Conservation (phyloP, 2,329 filamentous ascomycete species). For the Magnaporthales sp. region DNA sequence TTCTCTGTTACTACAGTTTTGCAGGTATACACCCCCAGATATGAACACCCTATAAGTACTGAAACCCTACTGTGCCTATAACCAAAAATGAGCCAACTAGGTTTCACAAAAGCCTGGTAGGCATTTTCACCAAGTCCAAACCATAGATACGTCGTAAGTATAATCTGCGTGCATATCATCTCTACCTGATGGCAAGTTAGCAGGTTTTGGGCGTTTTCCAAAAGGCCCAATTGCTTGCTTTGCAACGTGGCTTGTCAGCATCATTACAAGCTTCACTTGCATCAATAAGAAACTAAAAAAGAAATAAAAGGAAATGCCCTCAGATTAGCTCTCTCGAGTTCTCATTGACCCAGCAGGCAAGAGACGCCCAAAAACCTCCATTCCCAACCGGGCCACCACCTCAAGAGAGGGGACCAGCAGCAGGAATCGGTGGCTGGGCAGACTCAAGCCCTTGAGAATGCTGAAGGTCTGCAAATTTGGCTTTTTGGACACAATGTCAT, state of each 20-base stretch:
- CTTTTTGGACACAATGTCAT: slow-evolving; percentile 29
- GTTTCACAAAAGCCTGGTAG: no score
- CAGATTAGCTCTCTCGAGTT: slow-evolving; percentile 33
- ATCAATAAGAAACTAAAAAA: not conserved
- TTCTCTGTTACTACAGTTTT: no score
- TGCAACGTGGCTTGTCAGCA: not conserved
- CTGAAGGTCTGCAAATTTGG: slow-evolving; percentile 28
- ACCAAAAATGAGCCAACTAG: no score
- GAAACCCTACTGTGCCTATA: no score
- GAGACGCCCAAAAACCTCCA: not conserved
- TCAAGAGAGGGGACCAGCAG: slow-evolving; percentile 7
- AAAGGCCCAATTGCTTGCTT: not conserved
- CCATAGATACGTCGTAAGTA: not conserved
- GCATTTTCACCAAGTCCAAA: no score
- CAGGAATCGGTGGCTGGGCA: not conserved
- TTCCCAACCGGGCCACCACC: slow-evolving; percentile 2
- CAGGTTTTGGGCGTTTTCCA: not conserved
- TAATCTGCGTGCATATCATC: not conserved
- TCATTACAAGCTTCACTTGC: not conserved
- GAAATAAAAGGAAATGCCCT: slow-evolving; percentile 16
- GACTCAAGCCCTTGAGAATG: not conserved
- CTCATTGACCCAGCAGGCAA: slow-evolving; percentile 25
- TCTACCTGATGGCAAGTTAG: not conserved
- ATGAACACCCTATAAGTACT: no score
- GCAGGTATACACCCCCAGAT: no score